A percentile compares a stretch with the other conserved stretches of the same genome.
These are phyloP conservation scores for Panicum virgatum DNA, from an alignment of 202 grass and related monocot species.

Conservation along the genomic window DNA sequence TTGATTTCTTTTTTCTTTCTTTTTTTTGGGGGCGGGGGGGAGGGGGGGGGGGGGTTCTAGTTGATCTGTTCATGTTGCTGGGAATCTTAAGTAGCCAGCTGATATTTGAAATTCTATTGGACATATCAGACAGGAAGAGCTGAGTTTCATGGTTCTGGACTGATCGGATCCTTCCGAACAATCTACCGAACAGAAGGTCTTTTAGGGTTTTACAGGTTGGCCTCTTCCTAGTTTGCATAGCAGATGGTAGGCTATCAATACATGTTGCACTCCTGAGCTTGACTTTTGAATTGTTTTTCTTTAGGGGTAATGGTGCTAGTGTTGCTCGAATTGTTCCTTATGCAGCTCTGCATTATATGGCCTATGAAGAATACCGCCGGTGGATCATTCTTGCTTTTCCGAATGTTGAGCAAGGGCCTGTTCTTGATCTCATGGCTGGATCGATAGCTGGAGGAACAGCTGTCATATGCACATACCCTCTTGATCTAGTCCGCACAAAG, in stretches of 20 bases:
- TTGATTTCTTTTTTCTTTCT: not conserved
- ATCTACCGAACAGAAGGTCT: conserved; percentile 87
- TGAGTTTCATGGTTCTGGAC: conserved; percentile 78
- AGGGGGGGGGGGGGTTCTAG: not conserved
- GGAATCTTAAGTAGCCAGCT: not conserved
- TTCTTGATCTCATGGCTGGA: conserved; percentile 83
- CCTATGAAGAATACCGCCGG: conserved; percentile 91
- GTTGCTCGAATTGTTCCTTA: conserved; percentile 96
- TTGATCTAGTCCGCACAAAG: conserved; percentile 93
- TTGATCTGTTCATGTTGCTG: not conserved
- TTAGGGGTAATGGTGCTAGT: conserved; percentile 90
- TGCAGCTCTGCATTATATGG: conserved; percentile 97
- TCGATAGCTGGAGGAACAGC: conserved; percentile 93
- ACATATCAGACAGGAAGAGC: conserved; percentile 79
- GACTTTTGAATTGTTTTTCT: conserved; percentile 39
- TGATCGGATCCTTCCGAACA: conserved; percentile 77
- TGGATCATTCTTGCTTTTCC: conserved; percentile 92
- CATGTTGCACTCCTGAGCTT: conserved; percentile 21
- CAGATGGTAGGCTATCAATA: conserved; percentile 16
- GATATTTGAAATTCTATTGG: conserved; percentile 24
- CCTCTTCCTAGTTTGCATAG: conserved; percentile 14
- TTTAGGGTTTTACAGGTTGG: conserved; percentile 93
- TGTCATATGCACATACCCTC: conserved; percentile 91
- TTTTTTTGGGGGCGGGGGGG: too few species aligned
- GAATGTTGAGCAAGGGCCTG: conserved; percentile 77